A percentile compares a stretch with the other conserved stretches of the same genome.
phyloP scores from a whole-genome alignment of 306 rosid genomes.

The Datisca glomerata region DNA sequence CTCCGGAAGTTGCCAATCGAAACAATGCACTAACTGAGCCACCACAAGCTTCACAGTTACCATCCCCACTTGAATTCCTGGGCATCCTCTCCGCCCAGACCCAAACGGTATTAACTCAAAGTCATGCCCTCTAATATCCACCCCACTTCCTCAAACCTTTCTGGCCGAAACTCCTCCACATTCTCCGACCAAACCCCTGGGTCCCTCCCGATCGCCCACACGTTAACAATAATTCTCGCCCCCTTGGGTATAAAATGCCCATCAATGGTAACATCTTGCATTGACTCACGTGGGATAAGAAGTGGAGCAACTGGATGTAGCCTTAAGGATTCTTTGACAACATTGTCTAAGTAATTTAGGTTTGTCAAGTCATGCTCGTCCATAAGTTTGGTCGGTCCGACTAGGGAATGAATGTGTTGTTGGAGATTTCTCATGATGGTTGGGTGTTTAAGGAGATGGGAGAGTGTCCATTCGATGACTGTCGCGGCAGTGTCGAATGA shows the following conservation, averaged over 20 bases:
- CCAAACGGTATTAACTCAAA: constrained; percentile 60
- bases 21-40: constrained; percentile 52
- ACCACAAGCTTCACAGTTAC: constrained; percentile 48
- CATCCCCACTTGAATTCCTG: constrained; percentile 25
- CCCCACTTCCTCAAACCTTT: constrained; percentile 41
- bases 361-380: constrained; percentile 24
- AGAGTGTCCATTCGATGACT: constrained; percentile 20
- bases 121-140: constrained; percentile 48
- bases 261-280: constrained; percentile 2
- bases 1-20: constrained; percentile 62
- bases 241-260: constrained; percentile 13
- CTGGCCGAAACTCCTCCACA: constrained; percentile 39
- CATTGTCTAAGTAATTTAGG: constrained; percentile 20
- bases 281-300: constrained; percentile 9
- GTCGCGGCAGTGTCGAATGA: constrained; percentile 8
- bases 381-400: constrained; percentile 22
- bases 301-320: constrained; percentile 23
- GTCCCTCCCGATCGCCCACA: constrained; percentile 55
- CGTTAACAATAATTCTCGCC: background rate
- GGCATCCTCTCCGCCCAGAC: constrained; percentile 64
- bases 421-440: constrained; percentile 28
- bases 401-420: constrained; percentile 17
- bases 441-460: constrained; percentile 32
- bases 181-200: constrained; percentile 44
- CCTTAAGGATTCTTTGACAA: constrained; percentile 29